A percentile compares a stretch with the other conserved stretches of the same genome.
These are phyloP conservation scores for Fonsecaea multimorphosa DNA, from an alignment of 2,329 filamentous ascomycete genomes.

Conservation along the genomic window DNA sequence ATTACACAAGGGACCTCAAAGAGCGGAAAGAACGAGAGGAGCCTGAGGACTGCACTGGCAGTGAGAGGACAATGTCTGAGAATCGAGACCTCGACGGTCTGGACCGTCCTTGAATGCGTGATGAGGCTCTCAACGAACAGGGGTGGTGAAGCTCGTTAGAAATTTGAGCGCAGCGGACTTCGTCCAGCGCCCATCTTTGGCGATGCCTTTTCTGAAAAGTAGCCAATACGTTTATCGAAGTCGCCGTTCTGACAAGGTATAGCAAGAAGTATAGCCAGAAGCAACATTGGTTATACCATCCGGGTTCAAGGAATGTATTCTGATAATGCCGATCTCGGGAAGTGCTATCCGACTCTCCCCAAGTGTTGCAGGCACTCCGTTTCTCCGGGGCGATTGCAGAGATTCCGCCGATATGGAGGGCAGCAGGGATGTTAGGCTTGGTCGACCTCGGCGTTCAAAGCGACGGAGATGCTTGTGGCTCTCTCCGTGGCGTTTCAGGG, in stretches of 20 bases:
- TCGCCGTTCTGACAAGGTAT: background rate
- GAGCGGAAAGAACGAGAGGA: background rate
- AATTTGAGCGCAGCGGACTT: background rate
- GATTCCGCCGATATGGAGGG: background rate
- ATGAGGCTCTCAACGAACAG: background rate
- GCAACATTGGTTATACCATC: background rate
- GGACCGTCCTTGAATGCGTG: background rate
- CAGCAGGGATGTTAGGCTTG: background rate
- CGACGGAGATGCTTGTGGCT: background rate
- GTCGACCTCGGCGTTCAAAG: background rate
- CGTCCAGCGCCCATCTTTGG: background rate
- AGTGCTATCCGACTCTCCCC: background rate
- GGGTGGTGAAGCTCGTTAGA: background rate
- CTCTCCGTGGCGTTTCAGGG: background rate
- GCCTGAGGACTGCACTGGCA: background rate
- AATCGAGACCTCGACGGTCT: background rate
- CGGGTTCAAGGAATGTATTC: background rate
- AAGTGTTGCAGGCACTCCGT: background rate
- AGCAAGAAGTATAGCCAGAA: background rate
- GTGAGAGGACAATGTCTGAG: conserved; percentile 9
- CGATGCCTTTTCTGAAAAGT: no score
- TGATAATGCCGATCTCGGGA: background rate
- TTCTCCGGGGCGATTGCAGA: background rate
- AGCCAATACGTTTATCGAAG: background rate
- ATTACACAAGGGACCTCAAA: conserved; percentile 19